Evolutionary conservation across 129 eudicot species (phyloP), one percentile per base, ranked within the genome.

Genomic region (Ambrosia artemisiifolia): DNA sequence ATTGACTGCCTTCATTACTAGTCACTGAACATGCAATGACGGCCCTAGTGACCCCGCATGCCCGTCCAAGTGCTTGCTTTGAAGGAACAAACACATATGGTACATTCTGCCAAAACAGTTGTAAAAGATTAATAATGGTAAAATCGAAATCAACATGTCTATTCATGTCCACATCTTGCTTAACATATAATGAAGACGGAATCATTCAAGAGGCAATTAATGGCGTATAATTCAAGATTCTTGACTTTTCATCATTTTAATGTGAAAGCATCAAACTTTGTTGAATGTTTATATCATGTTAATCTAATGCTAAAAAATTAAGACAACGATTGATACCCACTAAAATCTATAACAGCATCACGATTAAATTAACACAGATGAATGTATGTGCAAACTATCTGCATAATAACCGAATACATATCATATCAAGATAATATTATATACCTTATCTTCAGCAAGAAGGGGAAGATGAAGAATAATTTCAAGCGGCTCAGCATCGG

Each of bases 21-120:
- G 97, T 91, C 56, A 91, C 95, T 1, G 97, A 91, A 70, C 97
- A 91, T 57, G 97, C 87, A 82, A 91, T 91, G 19, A 91, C 97
- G 0, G 97, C 85, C 69, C 97, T 71, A 7, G 97, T 87, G 19
- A 91, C 97, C 34, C 97, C 97, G 78, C 95, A 87, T 4, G 97
- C 97, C n/a, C 97, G 87, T 3, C 97, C 97, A 36, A 91, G 86
- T 12, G 97, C 97, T 85, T 91, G 86, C 80, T 91, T 91, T 44
- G 97, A 91, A 50, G 95, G 97, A 54, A 91, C 97, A 72, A 91
- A 91, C 11, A 91, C 97, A 59, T 91, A 91, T 0, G 97, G 97
- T 47, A 91, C 97, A 16, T 91, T 91, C 97, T 91, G 89, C 57
- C 28, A 61, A 43, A 72, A 47, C 40, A 12, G 11, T 17, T 63